Conservation (phyloP, 805 yeast species). For the Kodamaea hsintzibuensis region DNA sequence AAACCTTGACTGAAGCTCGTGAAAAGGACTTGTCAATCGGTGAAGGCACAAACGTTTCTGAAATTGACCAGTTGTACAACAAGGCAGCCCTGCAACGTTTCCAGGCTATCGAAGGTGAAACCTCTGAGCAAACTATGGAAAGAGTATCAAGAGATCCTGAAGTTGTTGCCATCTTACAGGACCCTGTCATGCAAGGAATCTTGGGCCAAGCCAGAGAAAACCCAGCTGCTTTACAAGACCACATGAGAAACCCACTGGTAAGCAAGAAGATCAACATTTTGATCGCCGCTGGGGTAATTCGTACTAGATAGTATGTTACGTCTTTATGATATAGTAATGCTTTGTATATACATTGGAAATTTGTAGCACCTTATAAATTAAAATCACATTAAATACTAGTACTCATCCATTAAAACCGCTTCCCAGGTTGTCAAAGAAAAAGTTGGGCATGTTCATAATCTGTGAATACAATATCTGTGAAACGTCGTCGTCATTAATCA, state of each 20-base stretch:
- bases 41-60: slow-evolving; percentile 57
- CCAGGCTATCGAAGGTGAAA: slow-evolving; percentile 80
- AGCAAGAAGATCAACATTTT: slow-evolving; percentile 82
- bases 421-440: slow-evolving; percentile 30
- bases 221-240: slow-evolving; percentile 96
- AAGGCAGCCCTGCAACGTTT: slow-evolving; percentile 82
- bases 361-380: neutral
- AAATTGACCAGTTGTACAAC: slow-evolving; percentile 78
- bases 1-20: slow-evolving; percentile 78
- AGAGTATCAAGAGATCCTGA: slow-evolving; percentile 94
- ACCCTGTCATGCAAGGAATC: slow-evolving; percentile 95
- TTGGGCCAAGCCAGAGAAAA: slow-evolving; percentile 90
- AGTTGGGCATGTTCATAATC: slow-evolving; percentile 35
- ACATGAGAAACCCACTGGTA: slow-evolving; percentile 95
- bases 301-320: slow-evolving; percentile 59
- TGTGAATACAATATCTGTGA: slow-evolving; percentile 24
- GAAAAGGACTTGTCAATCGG: slow-evolving; percentile 66
- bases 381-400: neutral
- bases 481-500: slow-evolving; percentile 24
- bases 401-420: neutral
- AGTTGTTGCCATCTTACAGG: slow-evolving; percentile 82
- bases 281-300: slow-evolving; percentile 95
- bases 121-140: slow-evolving; percentile 91
- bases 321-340: slow-evolving; percentile 5
- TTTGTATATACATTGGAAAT: slow-evolving; percentile 1